Conservation (phyloP, 345 rosid species). For the Syzygium aqueum region DNA sequence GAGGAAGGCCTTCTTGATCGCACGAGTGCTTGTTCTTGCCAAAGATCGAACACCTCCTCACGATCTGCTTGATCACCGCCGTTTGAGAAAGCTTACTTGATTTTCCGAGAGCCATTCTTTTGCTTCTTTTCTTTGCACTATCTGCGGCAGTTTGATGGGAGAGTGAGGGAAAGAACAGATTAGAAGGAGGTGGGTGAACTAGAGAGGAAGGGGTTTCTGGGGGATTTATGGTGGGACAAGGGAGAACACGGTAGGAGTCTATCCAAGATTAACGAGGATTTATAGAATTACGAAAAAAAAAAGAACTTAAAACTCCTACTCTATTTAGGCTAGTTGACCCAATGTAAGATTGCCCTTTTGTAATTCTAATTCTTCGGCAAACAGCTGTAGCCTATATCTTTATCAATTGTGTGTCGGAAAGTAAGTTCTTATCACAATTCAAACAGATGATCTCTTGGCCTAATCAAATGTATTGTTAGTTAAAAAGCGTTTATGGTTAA, state of each 20-base stretch:
- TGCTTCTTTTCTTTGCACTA: neutral
- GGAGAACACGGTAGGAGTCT: neutral
- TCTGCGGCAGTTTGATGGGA: neutral
- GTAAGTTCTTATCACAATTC: neutral
- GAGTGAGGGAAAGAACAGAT: neutral
- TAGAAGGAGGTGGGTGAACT: neutral
- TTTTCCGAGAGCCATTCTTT: constrained; percentile 1
- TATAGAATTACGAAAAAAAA: neutral
- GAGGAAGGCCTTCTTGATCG: neutral
- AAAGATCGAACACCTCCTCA: constrained; percentile 33
- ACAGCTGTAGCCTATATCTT: neutral
- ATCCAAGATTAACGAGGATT: neutral
- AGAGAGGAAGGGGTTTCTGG: neutral
- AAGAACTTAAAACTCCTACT: neutral
- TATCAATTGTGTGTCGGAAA: neutral
- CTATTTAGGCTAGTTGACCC: neutral
- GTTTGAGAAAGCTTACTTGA: constrained; percentile 25
- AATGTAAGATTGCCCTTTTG: neutral
- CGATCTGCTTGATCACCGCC: constrained; percentile 28
- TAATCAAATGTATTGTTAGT: no score
- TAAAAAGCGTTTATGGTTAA: neutral
- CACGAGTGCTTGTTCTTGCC: constrained; percentile 17
- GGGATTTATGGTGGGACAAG: neutral
- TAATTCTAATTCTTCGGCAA: neutral
- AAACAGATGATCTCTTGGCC: neutral